These are phyloP conservation scores for Wickerhamomyces tratensis DNA, from an alignment of 805 yeast genomes.

Conservation along the genomic window DNA sequence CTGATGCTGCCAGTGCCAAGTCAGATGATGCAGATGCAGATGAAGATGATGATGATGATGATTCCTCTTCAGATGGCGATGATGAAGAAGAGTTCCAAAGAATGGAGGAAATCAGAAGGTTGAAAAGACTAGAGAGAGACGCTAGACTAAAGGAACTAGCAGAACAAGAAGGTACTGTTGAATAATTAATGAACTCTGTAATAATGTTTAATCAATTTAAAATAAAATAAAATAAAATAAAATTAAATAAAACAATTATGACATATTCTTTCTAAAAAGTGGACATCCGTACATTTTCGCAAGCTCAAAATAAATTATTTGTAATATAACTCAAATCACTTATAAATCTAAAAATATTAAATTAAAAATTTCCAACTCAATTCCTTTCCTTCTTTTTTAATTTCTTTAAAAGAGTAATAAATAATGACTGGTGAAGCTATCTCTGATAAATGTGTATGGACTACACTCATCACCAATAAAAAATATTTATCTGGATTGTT, in stretches of 20 bases:
- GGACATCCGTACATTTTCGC: too few species aligned
- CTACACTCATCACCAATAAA: slow-evolving; percentile 44
- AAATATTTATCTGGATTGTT: slow-evolving; percentile 42
- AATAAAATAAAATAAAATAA: too few species aligned
- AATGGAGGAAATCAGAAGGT: slow-evolving; percentile 28
- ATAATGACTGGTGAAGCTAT: too few species aligned
- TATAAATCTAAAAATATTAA: too few species aligned
- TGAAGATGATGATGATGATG: slow-evolving; percentile 4
- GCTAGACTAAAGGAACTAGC: slow-evolving; percentile 43
- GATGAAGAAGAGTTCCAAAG: slow-evolving; percentile 40
- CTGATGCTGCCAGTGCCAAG: slow-evolving; percentile 18
- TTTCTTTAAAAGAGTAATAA: too few species aligned
- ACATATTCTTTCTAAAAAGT: too few species aligned
- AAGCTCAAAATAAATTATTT: too few species aligned
- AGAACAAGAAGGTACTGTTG: slow-evolving; percentile 32
- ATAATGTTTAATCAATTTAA: too few species aligned
- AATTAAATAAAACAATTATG: too few species aligned
- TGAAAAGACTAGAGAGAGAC: slow-evolving; percentile 47
- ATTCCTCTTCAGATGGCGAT: slow-evolving; percentile 20
- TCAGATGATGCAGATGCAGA: slow-evolving; percentile 13
- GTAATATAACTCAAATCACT: too few species aligned
- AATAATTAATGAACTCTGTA: slow-evolving; percentile 14
- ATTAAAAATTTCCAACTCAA: too few species aligned
- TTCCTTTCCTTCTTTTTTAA: too few species aligned
- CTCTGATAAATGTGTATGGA: slow-evolving; percentile 31